Base-by-base conservation (phyloP, 208 protist genomes). In the Trypanosoma platydactyli region DNA sequence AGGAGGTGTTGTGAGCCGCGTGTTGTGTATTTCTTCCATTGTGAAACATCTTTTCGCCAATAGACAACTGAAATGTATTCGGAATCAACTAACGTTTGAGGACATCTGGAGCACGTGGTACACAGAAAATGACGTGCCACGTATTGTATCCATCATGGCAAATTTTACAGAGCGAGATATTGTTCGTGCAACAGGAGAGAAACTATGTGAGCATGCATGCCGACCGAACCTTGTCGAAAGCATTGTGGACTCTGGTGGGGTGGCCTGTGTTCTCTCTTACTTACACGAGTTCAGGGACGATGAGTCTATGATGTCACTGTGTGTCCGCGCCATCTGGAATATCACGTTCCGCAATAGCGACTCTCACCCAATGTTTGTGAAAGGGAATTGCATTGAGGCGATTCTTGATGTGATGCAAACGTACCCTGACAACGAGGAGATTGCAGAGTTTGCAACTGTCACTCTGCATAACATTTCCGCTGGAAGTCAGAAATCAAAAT, bases 101-200 rank as follows among this genome's bases (percentile, higher is more conserved):
- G 85, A 92, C n/a, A 72, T 95, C 24, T 97, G 92, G 92, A 79
- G 77, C 56, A 95, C 90, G 30, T 97, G 92, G 90, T 92, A 88
- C 66, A 48, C 88, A 1, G 65, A 84, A 11, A 82, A 84, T 63
- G 86, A 96, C 71, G 73, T 91, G 44, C 70, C 88, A 1, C 81
- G 91, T 22, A 80, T 92, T 64, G 52, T 91, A 18, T 77, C 78
- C 0, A 94, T 96, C 5, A 61, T 92, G 35, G 74, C 64, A 51
- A 96, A 94, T 77, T 96, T 96, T 71, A 84, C 72, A 51, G 64
- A 69, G 29, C 71, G 71, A 29, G 60, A 80, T 3, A 89, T 94
- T 80, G 64, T 76, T 25, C 78, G 86, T 56, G 51, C 78, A 51
- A 78, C 81, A 5, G 82, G 81, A 16, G 73, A 73, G 38, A 82